phyloP scores from a whole-genome alignment of 2,329 filamentous ascomycete species.

The Pseudocercospora macadamiae region DNA sequence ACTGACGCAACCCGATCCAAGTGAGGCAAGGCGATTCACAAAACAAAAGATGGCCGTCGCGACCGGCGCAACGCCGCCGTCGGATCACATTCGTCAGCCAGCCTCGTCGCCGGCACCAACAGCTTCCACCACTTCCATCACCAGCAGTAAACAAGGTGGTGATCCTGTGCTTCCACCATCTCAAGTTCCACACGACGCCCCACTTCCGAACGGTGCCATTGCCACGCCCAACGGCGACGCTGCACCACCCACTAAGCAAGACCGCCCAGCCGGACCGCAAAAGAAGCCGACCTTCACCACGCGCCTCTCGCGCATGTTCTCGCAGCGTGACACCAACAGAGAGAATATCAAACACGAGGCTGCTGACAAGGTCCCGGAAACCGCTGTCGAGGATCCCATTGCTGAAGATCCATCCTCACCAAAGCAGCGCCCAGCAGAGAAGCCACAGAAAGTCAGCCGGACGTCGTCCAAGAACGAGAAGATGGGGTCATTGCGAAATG shows the following conservation, averaged over 20 bases:
- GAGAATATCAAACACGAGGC: slow-evolving; percentile 24
- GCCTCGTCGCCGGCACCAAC: slow-evolving; percentile 40
- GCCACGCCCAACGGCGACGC: slow-evolving; percentile 27
- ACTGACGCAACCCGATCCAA: not conserved
- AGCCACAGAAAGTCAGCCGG: slow-evolving; percentile 30
- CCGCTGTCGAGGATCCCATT: slow-evolving; percentile 33
- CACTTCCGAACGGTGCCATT: slow-evolving; percentile 21
- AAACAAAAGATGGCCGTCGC: slow-evolving; percentile 21
- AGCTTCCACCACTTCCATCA: slow-evolving; percentile 45
- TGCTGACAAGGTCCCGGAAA: slow-evolving; percentile 20
- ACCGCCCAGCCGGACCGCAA: slow-evolving; percentile 30
- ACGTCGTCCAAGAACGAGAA: slow-evolving; percentile 36
- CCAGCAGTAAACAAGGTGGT: slow-evolving; percentile 35
- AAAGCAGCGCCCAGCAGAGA: slow-evolving; percentile 28
- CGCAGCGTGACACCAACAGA: slow-evolving; percentile 37
- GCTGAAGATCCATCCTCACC: slow-evolving; percentile 7
- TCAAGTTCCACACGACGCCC: slow-evolving; percentile 7
- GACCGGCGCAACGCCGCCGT: slow-evolving; percentile 15
- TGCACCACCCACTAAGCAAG: slow-evolving; percentile 14
- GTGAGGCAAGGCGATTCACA: too few relatives aligned
- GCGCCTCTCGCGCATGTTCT: slow-evolving; percentile 48
- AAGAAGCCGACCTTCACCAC: slow-evolving; percentile 45
- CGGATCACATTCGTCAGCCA: slow-evolving; percentile 4
- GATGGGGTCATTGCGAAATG: slow-evolving; percentile 31
- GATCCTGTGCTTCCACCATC: slow-evolving; percentile 20